Conservation (phyloP, 139 green algal genomes). For the Pseudopediastrum boryanum region DNA sequence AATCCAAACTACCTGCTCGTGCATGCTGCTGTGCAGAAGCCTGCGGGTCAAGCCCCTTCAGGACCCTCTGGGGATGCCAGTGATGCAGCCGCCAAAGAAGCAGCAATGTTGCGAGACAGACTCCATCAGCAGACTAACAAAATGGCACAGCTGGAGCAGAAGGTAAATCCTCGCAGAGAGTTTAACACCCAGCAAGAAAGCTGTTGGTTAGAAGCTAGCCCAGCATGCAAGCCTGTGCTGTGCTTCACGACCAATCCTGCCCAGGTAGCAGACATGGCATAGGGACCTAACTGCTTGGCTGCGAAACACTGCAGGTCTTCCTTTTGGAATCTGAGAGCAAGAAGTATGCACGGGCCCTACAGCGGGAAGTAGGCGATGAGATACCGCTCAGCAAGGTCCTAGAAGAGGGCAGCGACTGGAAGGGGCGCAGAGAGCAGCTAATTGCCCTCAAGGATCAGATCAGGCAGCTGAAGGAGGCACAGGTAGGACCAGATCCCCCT, state of each 20-base stretch:
- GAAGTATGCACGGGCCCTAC: constrained; percentile 59
- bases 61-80: constrained; percentile 45
- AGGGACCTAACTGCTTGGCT: no score
- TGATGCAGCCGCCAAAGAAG: constrained; percentile 43
- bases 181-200: background rate
- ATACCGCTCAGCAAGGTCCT: constrained; percentile 60
- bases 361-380: constrained; percentile 69
- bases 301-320: constrained; percentile 56
- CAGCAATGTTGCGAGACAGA: constrained; percentile 45
- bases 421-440: constrained; percentile 69
- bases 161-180: constrained; percentile 32
- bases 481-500: no score
- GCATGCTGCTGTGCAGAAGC: no score
- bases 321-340: constrained; percentile 60
- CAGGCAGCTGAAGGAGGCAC: constrained; percentile 44
- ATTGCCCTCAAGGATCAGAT: constrained; percentile 63
- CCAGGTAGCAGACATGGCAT: no score
- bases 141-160: constrained; percentile 58
- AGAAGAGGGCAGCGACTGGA: constrained; percentile 56
- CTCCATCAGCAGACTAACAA: constrained; percentile 56
- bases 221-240: no score
- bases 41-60: no score
- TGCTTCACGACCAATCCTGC: no score
- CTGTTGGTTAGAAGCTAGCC: constrained; percentile 16
- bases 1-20: no score